phyloP scores from a whole-genome alignment of 2,329 filamentous ascomycete species.

The Fusarium tricinctum region DNA sequence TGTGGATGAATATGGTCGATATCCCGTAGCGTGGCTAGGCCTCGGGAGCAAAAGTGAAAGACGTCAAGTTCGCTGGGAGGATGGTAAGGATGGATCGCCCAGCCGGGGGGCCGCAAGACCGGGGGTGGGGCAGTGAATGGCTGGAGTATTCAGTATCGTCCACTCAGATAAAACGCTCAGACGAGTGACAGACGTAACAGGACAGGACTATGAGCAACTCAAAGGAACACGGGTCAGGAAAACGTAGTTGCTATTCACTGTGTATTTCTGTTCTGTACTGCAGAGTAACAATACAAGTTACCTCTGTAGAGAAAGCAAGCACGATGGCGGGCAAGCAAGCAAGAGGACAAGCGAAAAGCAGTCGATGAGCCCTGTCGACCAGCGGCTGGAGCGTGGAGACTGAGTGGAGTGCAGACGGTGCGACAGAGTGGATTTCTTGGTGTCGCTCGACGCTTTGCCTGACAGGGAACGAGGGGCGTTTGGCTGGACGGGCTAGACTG shows the following conservation, averaged over 20 bases:
- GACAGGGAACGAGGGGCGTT: constrained; percentile 41
- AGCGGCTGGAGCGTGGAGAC: constrained; percentile 45
- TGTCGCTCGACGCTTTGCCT: constrained; percentile 46
- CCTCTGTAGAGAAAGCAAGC: constrained; percentile 8
- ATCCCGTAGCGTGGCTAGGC: constrained; percentile 43
- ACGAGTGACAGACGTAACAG: constrained; percentile 40
- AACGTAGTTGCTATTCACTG: constrained; percentile 9
- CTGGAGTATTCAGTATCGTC: constrained; percentile 32
- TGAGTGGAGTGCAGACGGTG: constrained; percentile 40
- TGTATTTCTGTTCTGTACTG: neutral
- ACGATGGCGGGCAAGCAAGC: neutral
- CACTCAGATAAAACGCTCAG: constrained; percentile 47
- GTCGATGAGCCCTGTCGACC: constrained; percentile 33
- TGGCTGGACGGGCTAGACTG: constrained; percentile 26
- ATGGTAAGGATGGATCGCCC: constrained; percentile 45
- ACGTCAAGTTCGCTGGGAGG: constrained; percentile 48
- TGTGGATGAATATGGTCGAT: constrained; percentile 37
- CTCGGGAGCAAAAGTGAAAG: constrained; percentile 49
- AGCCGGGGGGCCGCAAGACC: constrained; percentile 48
- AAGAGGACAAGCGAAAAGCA: constrained; percentile 16
- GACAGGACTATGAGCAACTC: constrained; percentile 31
- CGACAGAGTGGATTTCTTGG: constrained; percentile 34
- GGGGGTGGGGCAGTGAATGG: constrained; percentile 48
- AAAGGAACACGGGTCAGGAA: constrained; percentile 8
- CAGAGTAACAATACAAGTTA: neutral